Conservation (phyloP, 2,329 filamentous ascomycete genomes). For the Verticillium dahliae region DNA sequence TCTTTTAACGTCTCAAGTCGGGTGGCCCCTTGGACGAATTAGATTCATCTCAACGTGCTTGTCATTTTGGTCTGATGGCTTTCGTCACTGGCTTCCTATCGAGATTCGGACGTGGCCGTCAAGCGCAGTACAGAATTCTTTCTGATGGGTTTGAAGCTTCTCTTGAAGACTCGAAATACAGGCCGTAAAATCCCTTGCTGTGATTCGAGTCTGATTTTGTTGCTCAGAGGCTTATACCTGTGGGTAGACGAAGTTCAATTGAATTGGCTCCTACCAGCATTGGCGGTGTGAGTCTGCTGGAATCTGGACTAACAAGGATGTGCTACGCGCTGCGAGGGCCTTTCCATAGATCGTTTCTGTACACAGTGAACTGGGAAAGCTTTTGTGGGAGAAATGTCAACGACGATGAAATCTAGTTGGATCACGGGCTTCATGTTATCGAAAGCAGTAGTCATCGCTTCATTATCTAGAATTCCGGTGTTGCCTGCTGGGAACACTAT, state of each 20-base stretch:
- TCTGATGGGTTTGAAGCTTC: neutral
- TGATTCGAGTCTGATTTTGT: neutral
- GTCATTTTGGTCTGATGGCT: neutral
- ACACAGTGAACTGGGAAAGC: neutral
- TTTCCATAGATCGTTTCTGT: neutral
- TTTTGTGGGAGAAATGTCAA: neutral
- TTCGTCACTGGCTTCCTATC: neutral
- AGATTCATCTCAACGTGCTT: neutral
- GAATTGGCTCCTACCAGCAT: neutral
- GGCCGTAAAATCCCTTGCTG: neutral
- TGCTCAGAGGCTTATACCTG: neutral
- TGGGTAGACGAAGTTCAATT: neutral
- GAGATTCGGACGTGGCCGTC: neutral
- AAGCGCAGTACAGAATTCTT: neutral
- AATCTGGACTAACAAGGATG: neutral
- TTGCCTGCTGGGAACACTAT: too few relatives aligned
- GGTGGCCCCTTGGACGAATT: neutral
- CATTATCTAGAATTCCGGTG: neutral
- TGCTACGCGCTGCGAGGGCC: neutral
- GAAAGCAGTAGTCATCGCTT: neutral
- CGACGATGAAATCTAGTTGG: neutral
- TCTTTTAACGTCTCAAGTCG: neutral
- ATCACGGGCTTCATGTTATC: neutral
- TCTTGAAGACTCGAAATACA: neutral
- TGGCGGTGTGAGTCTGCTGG: neutral